These are phyloP conservation scores for Meyerozyma athensensis DNA, from an alignment of 1,139 yeast species.

Conservation along the genomic window DNA sequence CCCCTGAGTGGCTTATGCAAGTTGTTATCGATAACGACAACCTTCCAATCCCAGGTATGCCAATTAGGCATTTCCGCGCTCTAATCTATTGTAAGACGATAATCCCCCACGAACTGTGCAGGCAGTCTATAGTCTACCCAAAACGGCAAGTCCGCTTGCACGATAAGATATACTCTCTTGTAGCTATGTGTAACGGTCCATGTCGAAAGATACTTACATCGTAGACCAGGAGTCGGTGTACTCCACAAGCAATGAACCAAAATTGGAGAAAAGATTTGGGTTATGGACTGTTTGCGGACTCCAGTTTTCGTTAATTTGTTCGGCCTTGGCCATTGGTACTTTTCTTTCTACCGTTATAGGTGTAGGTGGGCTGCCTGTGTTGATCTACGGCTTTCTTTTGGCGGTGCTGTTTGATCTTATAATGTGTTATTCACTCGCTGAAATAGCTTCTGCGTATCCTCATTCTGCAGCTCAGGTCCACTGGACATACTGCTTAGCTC, in stretches of 20 bases:
- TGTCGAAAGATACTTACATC: too few relatives aligned
- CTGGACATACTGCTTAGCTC: constrained; percentile 26
- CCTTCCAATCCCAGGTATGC: too few relatives aligned
- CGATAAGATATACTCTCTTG: too few relatives aligned
- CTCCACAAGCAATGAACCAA: not conserved
- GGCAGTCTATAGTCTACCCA: too few relatives aligned
- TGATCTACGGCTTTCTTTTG: constrained; percentile 21
- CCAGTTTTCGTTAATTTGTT: constrained; percentile 22
- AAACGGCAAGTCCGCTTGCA: too few relatives aligned
- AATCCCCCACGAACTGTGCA: too few relatives aligned
- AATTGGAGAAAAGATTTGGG: constrained; percentile 18
- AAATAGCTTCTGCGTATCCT: constrained; percentile 25
- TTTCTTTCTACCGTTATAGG: constrained; percentile 23
- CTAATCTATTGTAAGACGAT: too few relatives aligned
- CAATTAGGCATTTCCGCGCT: too few relatives aligned
- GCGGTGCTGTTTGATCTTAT: constrained; percentile 19
- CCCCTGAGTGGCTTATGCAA: too few relatives aligned
- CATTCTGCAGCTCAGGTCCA: constrained; percentile 28
- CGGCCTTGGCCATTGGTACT: constrained; percentile 23
- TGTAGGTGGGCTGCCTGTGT: constrained; percentile 24
- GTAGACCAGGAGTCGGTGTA: not conserved
- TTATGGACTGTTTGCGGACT: constrained; percentile 21
- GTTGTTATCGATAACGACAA: too few relatives aligned
- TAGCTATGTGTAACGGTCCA: too few relatives aligned
- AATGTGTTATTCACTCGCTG: constrained; percentile 22